Percentiles rank a stretch among this genome's conserved stretches.
These are phyloP conservation scores for Isochrysis galbana DNA, from an alignment of 78 protist genomes.

Conservation along the genomic window DNA sequence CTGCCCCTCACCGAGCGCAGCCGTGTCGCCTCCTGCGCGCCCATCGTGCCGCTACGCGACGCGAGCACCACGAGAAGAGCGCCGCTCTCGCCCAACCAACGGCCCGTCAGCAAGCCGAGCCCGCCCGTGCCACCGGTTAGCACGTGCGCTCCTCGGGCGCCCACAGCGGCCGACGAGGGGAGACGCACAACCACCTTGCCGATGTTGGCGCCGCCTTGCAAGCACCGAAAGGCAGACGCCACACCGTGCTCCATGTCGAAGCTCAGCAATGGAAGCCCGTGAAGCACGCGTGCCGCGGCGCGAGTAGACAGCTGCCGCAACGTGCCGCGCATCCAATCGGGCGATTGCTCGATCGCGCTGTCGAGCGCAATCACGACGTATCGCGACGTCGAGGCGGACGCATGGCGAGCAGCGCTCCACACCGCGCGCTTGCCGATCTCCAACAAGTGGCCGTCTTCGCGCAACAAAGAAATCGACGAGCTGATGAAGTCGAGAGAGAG, in stretches of 20 bases:
- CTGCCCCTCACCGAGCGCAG: background rate
- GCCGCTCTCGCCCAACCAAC: conserved; percentile 19
- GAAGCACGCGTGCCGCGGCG: no score
- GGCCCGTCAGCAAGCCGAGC: background rate
- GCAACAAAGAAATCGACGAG: background rate
- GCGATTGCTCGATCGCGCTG: background rate
- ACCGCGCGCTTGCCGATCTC: background rate
- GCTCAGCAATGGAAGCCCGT: background rate
- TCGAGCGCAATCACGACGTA: background rate
- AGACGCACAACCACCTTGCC: background rate
- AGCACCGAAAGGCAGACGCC: background rate
- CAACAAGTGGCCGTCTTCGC: no score
- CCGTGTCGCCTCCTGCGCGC: background rate
- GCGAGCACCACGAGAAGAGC: background rate
- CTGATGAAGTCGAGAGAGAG: background rate
- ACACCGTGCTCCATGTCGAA: background rate
- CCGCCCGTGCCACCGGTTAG: conserved; percentile 36
- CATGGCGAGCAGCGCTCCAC: background rate
- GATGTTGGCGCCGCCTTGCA: background rate
- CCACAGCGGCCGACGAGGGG: no score
- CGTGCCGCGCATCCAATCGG: background rate
- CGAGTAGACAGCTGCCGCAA: background rate
- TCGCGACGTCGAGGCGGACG: background rate
- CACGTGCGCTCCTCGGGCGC: no score
- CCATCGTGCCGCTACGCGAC: background rate